Percentiles rank a stretch among this genome's conserved stretches.
Conservation (phyloP, 176 grass and related monocot species). For the Carex cristatella region DNA sequence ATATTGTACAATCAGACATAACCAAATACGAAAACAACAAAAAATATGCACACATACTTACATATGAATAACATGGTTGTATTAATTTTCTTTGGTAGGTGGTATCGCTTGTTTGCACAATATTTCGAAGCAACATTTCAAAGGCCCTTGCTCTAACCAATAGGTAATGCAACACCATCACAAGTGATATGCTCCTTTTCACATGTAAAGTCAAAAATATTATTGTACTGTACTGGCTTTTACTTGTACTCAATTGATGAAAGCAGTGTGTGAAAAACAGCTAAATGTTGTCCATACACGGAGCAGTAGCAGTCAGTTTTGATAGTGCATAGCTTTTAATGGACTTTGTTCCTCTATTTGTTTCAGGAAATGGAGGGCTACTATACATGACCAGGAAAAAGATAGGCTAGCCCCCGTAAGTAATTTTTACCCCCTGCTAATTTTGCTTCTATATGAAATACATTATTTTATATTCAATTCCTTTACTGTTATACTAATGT, state of each 20-base stretch:
- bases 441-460: neutral
- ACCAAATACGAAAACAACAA: neutral
- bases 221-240: neutral
- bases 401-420: constrained; percentile 85
- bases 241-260: neutral
- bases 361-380: constrained; percentile 80
- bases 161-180: constrained; percentile 37
- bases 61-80: constrained; percentile 14
- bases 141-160: constrained; percentile 91
- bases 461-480: neutral
- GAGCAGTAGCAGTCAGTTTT: neutral
- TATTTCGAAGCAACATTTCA: constrained; percentile 88
- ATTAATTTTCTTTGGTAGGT: constrained; percentile 46
- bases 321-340: neutral
- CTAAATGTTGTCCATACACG: neutral
- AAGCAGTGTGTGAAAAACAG: neutral
- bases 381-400: constrained; percentile 88
- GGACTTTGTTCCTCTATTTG: constrained; percentile 1
- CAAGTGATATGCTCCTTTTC: neutral
- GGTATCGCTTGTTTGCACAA: constrained; percentile 83
- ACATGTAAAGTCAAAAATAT: constrained; percentile 1
- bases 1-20: neutral
- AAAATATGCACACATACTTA: constrained; percentile 1
- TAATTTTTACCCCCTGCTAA: constrained; percentile 16
- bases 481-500: neutral